Conservation (phyloP, 2,329 filamentous ascomycete species). For the Nannizzia gypsea region DNA sequence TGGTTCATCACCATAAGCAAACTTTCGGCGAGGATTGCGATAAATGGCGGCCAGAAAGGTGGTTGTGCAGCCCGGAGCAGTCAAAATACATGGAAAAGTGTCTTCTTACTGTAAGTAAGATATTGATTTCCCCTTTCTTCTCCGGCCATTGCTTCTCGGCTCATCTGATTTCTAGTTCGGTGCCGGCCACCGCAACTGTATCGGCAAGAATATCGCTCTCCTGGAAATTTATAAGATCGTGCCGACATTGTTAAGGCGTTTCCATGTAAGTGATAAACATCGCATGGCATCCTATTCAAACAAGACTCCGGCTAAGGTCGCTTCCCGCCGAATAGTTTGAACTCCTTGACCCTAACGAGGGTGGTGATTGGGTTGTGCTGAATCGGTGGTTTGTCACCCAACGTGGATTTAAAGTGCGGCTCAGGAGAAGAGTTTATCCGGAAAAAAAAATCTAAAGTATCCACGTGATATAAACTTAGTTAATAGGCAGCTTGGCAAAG, state of each 20-base stretch:
- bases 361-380: conserved; percentile 4
- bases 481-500: background rate
- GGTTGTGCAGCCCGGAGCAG: conserved; percentile 31
- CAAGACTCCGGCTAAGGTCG: background rate
- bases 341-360: background rate
- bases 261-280: conserved; percentile 26
- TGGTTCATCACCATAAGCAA: conserved; percentile 55
- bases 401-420: conserved; percentile 1
- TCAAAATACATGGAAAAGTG: conserved; percentile 13
- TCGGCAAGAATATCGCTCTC: conserved; percentile 30
- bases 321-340: background rate
- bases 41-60: conserved; percentile 41
- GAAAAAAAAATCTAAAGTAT: background rate
- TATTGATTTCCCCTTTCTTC: conserved; percentile 7
- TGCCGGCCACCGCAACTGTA: conserved; percentile 42
- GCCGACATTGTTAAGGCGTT: conserved; percentile 36
- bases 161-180: conserved; percentile 43
- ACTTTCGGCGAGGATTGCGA: conserved; percentile 60
- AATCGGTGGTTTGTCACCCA: conserved; percentile 7
- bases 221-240: conserved; percentile 20
- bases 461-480: background rate
- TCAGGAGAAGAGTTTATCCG: conserved; percentile 1
- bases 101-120: background rate
- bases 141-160: conserved; percentile 21
- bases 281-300: no score